These are phyloP conservation scores for Hypericum androsaemum DNA, from an alignment of 345 rosid genomes.

Conservation along the genomic window DNA sequence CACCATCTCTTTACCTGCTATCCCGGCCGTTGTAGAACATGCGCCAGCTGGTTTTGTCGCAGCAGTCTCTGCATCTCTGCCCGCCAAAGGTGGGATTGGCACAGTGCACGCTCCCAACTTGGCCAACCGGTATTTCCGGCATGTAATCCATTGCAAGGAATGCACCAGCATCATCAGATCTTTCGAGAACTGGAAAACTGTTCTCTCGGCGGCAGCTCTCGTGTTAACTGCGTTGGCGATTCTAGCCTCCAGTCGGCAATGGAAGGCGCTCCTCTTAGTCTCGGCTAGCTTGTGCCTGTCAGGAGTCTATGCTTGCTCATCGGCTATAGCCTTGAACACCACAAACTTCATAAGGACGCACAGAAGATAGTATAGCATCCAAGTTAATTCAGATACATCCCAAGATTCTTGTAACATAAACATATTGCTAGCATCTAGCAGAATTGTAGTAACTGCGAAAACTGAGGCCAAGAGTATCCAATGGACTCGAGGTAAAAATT, in stretches of 20 bases:
- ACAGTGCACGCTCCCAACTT: slow-evolving; percentile 74
- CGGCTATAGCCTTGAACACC: slow-evolving; percentile 59
- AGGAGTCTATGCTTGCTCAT: slow-evolving; percentile 50
- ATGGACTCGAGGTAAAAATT: too few species aligned
- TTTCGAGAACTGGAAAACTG: slow-evolving; percentile 52
- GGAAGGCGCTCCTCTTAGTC: slow-evolving; percentile 52
- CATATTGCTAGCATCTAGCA: too few species aligned
- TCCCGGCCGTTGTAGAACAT: slow-evolving; percentile 77
- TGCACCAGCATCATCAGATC: slow-evolving; percentile 53
- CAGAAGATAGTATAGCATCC: slow-evolving; percentile 45
- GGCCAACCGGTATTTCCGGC: slow-evolving; percentile 73
- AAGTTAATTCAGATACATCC: too few species aligned
- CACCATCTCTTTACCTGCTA: slow-evolving; percentile 54
- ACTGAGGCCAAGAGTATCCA: too few species aligned
- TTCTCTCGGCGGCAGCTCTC: slow-evolving; percentile 35
- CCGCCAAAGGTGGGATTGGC: slow-evolving; percentile 73
- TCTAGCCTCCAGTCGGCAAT: slow-evolving; percentile 54
- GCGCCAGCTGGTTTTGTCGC: slow-evolving; percentile 89
- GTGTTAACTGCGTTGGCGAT: slow-evolving; percentile 50
- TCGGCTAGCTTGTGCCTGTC: slow-evolving; percentile 51
- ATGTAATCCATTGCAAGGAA: slow-evolving; percentile 77
- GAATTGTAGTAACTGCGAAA: too few species aligned
- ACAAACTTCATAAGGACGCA: slow-evolving; percentile 82
- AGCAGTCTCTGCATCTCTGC: slow-evolving; percentile 53
- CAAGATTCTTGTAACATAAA: too few species aligned